A percentile compares a stretch with the other conserved stretches of the same genome.
These are phyloP conservation scores for Agroathelia rolfsii DNA, from an alignment of 1,284 basidiomycete genomes.

Conservation along the genomic window DNA sequence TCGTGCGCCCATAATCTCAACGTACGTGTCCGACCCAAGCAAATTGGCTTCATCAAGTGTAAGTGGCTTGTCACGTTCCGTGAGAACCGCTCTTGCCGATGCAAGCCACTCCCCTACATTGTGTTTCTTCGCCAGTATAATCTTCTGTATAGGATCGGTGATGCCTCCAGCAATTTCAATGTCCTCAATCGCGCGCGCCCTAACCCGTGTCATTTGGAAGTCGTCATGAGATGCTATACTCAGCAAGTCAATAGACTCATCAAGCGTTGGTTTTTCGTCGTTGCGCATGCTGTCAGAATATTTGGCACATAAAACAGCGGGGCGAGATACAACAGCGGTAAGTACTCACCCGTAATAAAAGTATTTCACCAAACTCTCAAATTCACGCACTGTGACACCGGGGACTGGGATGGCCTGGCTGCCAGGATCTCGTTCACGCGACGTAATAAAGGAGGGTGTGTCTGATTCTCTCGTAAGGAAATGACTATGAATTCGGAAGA, in stretches of 20 bases:
- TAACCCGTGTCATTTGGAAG: slow-evolving; percentile 22
- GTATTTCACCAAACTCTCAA: slow-evolving; percentile 25
- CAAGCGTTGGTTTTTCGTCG: slow-evolving; percentile 15
- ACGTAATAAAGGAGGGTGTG: slow-evolving; percentile 19
- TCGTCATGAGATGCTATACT: slow-evolving; percentile 24
- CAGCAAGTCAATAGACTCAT: slow-evolving; percentile 26
- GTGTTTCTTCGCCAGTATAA: slow-evolving; percentile 28
- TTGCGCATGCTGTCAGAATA: slow-evolving; percentile 22
- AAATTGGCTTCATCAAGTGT: slow-evolving; percentile 25
- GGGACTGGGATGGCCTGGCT: slow-evolving; percentile 21
- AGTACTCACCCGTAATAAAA: slow-evolving; percentile 23
- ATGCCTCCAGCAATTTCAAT: too few species aligned
- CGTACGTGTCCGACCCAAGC: slow-evolving; percentile 21
- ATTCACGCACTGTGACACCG: slow-evolving; percentile 18
- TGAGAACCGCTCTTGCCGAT: slow-evolving; percentile 28
- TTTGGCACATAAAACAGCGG: slow-evolving; percentile 2
- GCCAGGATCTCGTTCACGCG: slow-evolving; percentile 19
- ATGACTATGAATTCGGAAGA: slow-evolving; percentile 27
- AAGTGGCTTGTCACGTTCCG: slow-evolving; percentile 23
- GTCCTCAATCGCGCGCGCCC: slow-evolving; percentile 21
- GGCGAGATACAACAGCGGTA: not conserved
- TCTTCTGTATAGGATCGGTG: slow-evolving; percentile 23
- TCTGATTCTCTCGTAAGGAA: slow-evolving; percentile 25
- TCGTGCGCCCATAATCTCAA: slow-evolving; percentile 17
- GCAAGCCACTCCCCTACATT: slow-evolving; percentile 27